A percentile compares a stretch with the other conserved stretches of the same genome.
These are phyloP conservation scores for Medicago arabica DNA, from an alignment of 306 rosid genomes.

Conservation along the genomic window DNA sequence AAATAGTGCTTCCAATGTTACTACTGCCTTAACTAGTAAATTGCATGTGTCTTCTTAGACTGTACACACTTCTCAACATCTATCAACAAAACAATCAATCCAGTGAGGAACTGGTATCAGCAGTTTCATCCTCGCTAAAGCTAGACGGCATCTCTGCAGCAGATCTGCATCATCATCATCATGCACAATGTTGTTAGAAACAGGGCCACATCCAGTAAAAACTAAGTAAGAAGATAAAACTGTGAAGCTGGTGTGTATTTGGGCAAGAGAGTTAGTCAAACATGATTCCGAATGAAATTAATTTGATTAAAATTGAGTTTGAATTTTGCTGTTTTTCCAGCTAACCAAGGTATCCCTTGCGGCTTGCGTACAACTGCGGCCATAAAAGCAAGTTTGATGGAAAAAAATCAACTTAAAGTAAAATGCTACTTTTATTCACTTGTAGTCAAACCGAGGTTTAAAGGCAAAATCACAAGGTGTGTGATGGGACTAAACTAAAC, in stretches of 20 bases:
- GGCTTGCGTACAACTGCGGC: too few relatives aligned
- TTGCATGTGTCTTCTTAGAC: constrained; percentile 52
- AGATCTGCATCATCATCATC: constrained; percentile 59
- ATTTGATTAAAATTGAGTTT: too few relatives aligned
- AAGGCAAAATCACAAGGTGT: neutral
- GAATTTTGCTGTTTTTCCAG: too few relatives aligned
- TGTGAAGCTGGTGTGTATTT: neutral
- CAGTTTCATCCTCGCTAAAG: constrained; percentile 90
- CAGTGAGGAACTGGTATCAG: constrained; percentile 74
- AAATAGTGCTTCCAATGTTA: constrained; percentile 39
- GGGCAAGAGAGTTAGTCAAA: neutral
- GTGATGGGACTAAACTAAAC: neutral
- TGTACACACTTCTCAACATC: constrained; percentile 55
- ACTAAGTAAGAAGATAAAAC: neutral
- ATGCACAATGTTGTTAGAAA: constrained; percentile 40
- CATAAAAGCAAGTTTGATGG: neutral
- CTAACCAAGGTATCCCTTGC: too few relatives aligned
- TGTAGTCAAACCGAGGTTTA: neutral
- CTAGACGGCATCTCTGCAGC: constrained; percentile 71
- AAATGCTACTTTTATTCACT: neutral
- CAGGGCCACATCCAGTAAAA: neutral
- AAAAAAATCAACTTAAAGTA: neutral
- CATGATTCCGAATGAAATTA: neutral
- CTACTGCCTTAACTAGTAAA: constrained; percentile 33
- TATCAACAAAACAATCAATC: constrained; percentile 50